Base-by-base conservation (phyloP, 345 rosid species). In the Brassica rapa region DNA sequence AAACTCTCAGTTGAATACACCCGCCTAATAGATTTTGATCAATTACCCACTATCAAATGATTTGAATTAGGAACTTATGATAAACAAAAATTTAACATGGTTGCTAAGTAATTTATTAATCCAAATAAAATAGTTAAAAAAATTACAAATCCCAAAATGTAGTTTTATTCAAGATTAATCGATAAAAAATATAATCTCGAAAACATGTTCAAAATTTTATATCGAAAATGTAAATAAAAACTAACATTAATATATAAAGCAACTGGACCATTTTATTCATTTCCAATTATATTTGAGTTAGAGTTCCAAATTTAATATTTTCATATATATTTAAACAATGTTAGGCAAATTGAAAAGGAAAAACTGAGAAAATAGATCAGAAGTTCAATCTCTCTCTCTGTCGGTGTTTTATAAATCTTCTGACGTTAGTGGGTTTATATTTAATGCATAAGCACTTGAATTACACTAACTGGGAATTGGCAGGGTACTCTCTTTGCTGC, bases 391-490 rank as follows among this genome's bases (percentile, higher is more conserved):
- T 70, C 70, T 78, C 55, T 78, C 55, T 72, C 56, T 69, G 30
- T 74, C 82, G 79, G 82, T 80, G 75, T 68, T 74, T 49, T 51
- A 62, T 10, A 73, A 46, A 46, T 7, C 16, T 35, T 61, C 0
- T 49, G 62, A 27, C 43, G 19, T 67, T 73, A 61, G 35, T 79
- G 74, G 66, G 60, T 73, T 70, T 24, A 51, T 73, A 79, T 73
- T 73, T 73, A 73, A 79, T 79, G 82, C 64, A 73, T 33, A 67
- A 72, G 82, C 74, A 79, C 82, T 79, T 80, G 66, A 74, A 29
- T 70, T 69, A 73, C 70, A 80, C 71, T 37, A 62, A 62, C 63
- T 74, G 82, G 82, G 82, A 80, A 74, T 53, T 62, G 82, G 66
- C 70, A 69, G 70, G 51, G 25, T 46, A n/a, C 49, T 73, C 74